Base-by-base conservation (phyloP, 2,329 filamentous ascomycete genomes). In the Stachybotrys chlorohalonatus region DNA sequence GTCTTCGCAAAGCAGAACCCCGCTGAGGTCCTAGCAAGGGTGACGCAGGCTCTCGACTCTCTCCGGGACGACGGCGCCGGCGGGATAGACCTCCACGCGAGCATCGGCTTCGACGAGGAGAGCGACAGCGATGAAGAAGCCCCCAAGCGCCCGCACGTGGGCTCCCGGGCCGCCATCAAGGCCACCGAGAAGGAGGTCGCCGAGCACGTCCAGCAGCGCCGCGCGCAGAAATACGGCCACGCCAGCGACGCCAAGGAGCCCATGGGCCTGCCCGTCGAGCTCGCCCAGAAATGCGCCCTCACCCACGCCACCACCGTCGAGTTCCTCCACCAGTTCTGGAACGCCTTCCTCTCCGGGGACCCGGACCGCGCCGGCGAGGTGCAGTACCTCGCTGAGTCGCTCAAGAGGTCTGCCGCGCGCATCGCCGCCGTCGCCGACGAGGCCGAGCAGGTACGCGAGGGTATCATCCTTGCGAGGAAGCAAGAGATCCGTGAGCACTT, bases 271-370 rank as follows among this genome's bases (percentile, higher is more conserved):
- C 74, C 85, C 4, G 64, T 73, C 1, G 76, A 80, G 1, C 73
- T 87, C 17, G 74, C 81, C 5, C 77, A 84, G 48, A 81, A 81
- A 54, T 84, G 82, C 60, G 73, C 72, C 47, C 70, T 84, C 54
- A 96, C 93, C 0, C 91, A 97, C 68, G 92, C 92, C 53, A 99
- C 94, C 0, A 95, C 90, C 0, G 87, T 89, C 45, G 94, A 99
- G 66, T 99, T 97, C 64, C 75, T 99, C n/a, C 89, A 93, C 63
- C 95, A 97, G 69, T 99, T 99, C 74, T 99, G 93, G 93, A 81
- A 83, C 39, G 85, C 92, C 0, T 99, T 95, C 65, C 79, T 95
- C 31, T 96, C 92, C 0, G 93, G 92, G 13, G 90, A 96, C 65
- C 74, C 89, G 1, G 86, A 90, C 56, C 85, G 90, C 39, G 89